Evolutionary conservation across 495 filamentous ascomycete species (phyloP), one percentile per base, ranked within the genome.

Genomic region (Chaetomium fimeti): DNA sequence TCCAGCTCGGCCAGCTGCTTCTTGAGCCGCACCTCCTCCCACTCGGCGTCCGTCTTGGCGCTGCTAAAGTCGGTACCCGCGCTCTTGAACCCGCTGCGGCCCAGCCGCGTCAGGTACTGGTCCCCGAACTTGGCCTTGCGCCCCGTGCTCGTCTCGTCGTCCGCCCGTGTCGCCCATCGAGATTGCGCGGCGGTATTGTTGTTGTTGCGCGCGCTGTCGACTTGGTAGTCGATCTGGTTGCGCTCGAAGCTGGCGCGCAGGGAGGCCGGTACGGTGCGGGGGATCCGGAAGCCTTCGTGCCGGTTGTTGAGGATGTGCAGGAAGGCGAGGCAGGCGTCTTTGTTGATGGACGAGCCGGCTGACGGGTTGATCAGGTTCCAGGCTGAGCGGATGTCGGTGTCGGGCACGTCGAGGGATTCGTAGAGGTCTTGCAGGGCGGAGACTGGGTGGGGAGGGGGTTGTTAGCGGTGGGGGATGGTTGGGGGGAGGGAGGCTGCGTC

Each of bases 281-380:
- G 95, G 70, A 98, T 93, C 55, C 95, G 89, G 82, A 82, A 97
- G 25, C 94, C 95, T 72, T 98, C 93, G 75, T 97, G 93, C 8
- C 94, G 88, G 78, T 90, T 87, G 74, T 94, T 96, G 28, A 98
- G 87, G 69, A 98, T 93, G 74, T 98, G 94, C 27, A 98, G 85
- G 81, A 98, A 98, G 7, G 91, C 92, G 18, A 98, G 87, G 48
- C 87, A 87, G 57, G 94, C 92, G 73, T 98, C 92, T 79, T 97
- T 98, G 72, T 91, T 93, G 75, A 98, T 93, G 27, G 87, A 86
- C 48, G 84, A 75, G 4, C 81, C 80, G 45, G 89, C 89, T 12
- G 87, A 90, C 12, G 94, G 93, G 79, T 98, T 98, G 64, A 97
- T 90, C 13, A 98, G 84, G 78, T 97, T 98, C 94, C 94, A 98